Conservation (phyloP, 176 grass and related monocot genomes). For the Ananas comosus region DNA sequence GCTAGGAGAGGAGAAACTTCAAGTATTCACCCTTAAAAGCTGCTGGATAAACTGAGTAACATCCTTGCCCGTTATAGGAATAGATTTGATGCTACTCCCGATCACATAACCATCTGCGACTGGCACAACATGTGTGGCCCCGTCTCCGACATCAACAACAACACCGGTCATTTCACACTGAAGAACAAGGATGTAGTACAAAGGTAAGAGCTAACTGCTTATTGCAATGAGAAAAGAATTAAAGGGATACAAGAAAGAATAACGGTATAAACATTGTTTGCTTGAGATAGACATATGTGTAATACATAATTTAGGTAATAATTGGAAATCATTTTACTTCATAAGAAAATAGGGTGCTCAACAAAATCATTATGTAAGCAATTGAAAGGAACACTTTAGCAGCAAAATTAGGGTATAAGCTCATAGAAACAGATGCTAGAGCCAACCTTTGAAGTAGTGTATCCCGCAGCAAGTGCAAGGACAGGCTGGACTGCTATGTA, state of each 20-base stretch:
- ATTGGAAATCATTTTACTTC: not conserved
- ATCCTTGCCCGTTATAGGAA: conserved; percentile 94
- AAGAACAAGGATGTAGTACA: conserved; percentile 40
- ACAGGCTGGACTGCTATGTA: conserved; percentile 93
- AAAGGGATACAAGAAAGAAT: not conserved
- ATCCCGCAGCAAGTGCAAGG: conserved; percentile 86
- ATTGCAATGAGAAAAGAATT: not conserved
- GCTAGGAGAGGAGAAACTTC: not conserved
- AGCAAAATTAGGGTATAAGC: not conserved
- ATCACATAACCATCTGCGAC: conserved; percentile 99
- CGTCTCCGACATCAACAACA: conserved; percentile 94
- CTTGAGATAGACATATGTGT: not conserved
- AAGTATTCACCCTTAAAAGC: conserved; percentile 77
- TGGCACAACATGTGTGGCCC: conserved; percentile 89
- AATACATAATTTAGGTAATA: not conserved
- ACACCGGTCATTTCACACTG: conserved; percentile 99
- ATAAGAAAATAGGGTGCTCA: not conserved
- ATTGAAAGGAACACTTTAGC: not conserved
- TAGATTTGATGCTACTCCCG: conserved; percentile 89
- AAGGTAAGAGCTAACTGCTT: not conserved
- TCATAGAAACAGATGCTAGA: not conserved
- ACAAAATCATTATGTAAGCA: not conserved
- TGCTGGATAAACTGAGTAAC: conserved; percentile 95
- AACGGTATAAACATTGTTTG: not conserved
- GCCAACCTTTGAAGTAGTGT: conserved; percentile 90